A percentile compares a stretch with the other conserved stretches of the same genome.
Evolutionary conservation across 163 green algal species (phyloP).

Genomic region (Scenedesmus sp.): DNA sequence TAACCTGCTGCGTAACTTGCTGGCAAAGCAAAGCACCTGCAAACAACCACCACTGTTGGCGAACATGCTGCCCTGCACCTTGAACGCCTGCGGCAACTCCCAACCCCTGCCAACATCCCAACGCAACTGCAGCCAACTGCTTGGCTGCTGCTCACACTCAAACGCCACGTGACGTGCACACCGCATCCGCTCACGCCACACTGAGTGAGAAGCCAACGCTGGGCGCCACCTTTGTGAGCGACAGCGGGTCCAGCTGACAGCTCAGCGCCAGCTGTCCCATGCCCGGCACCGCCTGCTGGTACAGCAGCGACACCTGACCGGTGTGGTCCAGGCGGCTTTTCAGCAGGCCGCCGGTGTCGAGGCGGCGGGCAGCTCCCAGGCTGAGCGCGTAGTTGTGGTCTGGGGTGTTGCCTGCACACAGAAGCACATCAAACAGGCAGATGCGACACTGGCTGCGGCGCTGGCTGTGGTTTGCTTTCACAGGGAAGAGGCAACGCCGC

Average conservation of each 20-base stretch:
- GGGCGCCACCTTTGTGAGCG: slow-evolving; percentile 55
- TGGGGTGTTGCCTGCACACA: neutral
- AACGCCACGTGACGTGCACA: neutral
- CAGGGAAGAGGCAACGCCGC: too few relatives aligned
- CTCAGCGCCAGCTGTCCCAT: slow-evolving; percentile 15
- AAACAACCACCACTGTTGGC: too few relatives aligned
- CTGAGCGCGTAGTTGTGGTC: slow-evolving; percentile 8
- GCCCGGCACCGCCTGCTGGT: slow-evolving; percentile 42
- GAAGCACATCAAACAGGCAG: too few relatives aligned
- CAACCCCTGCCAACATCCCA: too few relatives aligned
- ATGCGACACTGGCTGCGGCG: too few relatives aligned
- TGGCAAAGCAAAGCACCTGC: too few relatives aligned
- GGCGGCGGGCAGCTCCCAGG: slow-evolving; percentile 35
- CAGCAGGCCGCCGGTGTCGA: slow-evolving; percentile 31
- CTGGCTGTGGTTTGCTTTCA: too few relatives aligned
- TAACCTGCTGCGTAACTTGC: too few relatives aligned
- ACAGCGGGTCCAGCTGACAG: slow-evolving; percentile 64
- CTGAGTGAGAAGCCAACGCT: slow-evolving; percentile 2
- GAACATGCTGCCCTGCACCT: too few relatives aligned
- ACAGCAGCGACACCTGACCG: slow-evolving; percentile 31
- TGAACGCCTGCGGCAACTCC: too few relatives aligned
- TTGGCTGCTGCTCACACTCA: too few relatives aligned
- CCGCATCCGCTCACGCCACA: neutral
- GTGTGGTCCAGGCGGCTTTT: slow-evolving; percentile 25
- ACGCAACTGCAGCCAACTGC: too few relatives aligned